phyloP scores from a whole-genome alignment of 2,329 filamentous ascomycete species.

The Lachnellula occidentalis region DNA sequence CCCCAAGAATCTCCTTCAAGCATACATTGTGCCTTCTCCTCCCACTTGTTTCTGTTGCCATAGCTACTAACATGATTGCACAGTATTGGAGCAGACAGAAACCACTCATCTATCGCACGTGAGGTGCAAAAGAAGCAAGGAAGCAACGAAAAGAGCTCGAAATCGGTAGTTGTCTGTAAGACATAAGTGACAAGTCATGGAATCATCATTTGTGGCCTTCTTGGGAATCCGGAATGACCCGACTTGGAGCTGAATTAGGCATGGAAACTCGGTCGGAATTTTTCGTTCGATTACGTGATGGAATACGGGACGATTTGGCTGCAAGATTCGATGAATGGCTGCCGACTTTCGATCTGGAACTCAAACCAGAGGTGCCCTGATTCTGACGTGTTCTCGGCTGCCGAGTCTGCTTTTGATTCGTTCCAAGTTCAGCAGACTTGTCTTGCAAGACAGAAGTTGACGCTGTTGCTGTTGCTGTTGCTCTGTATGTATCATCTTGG shows the following conservation, averaged over 20 bases:
- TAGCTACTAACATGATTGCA: neutral
- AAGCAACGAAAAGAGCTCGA: too few relatives aligned
- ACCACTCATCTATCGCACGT: neutral
- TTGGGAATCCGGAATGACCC: constrained; percentile 1
- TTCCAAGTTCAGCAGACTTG: neutral
- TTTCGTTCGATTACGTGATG: neutral
- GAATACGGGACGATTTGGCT: neutral
- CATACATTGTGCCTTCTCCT: neutral
- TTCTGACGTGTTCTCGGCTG: neutral
- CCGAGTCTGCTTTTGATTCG: neutral
- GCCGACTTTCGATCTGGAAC: neutral
- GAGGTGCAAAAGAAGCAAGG: neutral
- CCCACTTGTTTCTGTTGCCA: neutral
- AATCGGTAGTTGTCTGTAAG: too few relatives aligned
- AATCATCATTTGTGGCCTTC: neutral
- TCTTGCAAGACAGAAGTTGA: neutral
- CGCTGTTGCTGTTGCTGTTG: neutral
- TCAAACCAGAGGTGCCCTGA: neutral
- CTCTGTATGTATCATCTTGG: neutral
- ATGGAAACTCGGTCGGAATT: neutral
- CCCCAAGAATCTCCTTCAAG: neutral
- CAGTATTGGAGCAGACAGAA: neutral
- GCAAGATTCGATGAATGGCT: neutral
- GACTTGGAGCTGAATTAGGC: neutral
- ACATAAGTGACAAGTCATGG: neutral